Evolutionary conservation across 352 stramenopile genomes (phyloP).

Genomic region (Bremia lactucae): DNA sequence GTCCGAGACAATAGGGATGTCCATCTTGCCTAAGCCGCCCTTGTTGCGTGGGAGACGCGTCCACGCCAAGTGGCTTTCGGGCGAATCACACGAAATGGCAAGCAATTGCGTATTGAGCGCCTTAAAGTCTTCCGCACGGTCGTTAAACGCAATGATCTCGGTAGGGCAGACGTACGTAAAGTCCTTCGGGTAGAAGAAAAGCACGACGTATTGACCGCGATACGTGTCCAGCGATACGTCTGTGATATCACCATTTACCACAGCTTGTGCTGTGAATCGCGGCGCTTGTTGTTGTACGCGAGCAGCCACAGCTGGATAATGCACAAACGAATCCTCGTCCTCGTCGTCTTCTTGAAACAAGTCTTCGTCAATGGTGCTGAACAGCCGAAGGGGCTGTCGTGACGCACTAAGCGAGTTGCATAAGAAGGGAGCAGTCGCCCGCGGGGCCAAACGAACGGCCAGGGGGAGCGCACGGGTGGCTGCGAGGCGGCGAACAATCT

Average conservation of each 20-base stretch:
- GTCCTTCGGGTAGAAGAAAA: conserved; percentile 90
- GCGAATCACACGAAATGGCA: conserved; percentile 83
- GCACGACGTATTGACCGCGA: conserved; percentile 81
- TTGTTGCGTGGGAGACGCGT: conserved; percentile 82
- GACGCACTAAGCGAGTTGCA: background rate
- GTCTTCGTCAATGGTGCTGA: conserved; percentile 42
- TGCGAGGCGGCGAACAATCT: conserved; percentile 23
- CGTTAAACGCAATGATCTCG: conserved; percentile 87
- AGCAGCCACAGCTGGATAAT: conserved; percentile 55
- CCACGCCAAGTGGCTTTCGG: conserved; percentile 87
- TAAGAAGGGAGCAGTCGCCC: conserved; percentile 9
- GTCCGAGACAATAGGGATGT: conserved; percentile 89
- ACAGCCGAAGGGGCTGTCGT: conserved; percentile 17
- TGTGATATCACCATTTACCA: conserved; percentile 78
- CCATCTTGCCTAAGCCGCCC: conserved; percentile 87
- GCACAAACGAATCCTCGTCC: conserved; percentile 66
- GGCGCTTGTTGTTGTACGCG: conserved; percentile 58
- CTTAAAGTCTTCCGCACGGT: conserved; percentile 75
- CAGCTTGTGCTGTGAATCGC: conserved; percentile 59
- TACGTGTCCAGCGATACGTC: conserved; percentile 75
- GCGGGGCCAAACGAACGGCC: conserved; percentile 5
- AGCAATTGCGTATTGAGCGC: conserved; percentile 83
- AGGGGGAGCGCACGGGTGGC: conserved; percentile 8
- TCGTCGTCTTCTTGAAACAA: conserved; percentile 62
- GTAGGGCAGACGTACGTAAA: conserved; percentile 87